Percentiles rank a stretch among this genome's conserved stretches.
These are phyloP conservation scores for Penicillium paradoxum DNA, from an alignment of 495 filamentous ascomycete species.

Conservation along the genomic window DNA sequence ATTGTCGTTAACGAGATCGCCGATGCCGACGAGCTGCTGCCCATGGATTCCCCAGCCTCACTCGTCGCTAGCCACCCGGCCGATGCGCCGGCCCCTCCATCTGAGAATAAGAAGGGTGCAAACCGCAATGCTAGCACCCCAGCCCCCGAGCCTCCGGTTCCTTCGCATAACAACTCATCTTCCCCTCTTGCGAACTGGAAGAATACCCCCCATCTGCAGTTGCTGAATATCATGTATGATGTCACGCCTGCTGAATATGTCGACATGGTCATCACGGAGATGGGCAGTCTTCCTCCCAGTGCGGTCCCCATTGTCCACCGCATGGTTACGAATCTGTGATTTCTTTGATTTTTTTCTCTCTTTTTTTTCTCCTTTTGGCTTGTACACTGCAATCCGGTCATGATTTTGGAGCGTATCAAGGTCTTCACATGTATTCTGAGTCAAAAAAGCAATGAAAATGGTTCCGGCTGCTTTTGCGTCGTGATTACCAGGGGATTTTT, in stretches of 20 bases:
- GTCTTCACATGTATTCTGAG: background rate
- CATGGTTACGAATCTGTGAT: slow-evolving; percentile 44
- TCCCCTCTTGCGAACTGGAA: slow-evolving; percentile 54
- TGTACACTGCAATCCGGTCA: background rate
- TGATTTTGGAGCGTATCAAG: background rate
- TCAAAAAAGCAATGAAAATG: background rate
- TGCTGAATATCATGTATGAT: slow-evolving; percentile 87
- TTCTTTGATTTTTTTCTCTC: background rate
- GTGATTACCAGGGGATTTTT: background rate
- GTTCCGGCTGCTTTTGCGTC: background rate
- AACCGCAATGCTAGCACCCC: slow-evolving; percentile 18
- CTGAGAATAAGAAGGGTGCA: slow-evolving; percentile 34
- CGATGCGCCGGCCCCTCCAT: slow-evolving; percentile 16
- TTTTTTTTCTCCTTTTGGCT: too few species aligned
- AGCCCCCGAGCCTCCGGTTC: slow-evolving; percentile 23
- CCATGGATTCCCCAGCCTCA: slow-evolving; percentile 23
- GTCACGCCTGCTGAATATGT: slow-evolving; percentile 89
- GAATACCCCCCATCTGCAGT: slow-evolving; percentile 58
- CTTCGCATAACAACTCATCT: slow-evolving; percentile 8
- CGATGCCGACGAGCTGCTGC: slow-evolving; percentile 57
- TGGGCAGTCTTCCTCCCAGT: slow-evolving; percentile 80
- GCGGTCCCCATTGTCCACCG: slow-evolving; percentile 59
- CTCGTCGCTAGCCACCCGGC: slow-evolving; percentile 32
- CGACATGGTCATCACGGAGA: slow-evolving; percentile 84
- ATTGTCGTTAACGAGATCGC: slow-evolving; percentile 93